Conservation (phyloP, 495 filamentous ascomycete species). For the Sordaria brevicollis region DNA sequence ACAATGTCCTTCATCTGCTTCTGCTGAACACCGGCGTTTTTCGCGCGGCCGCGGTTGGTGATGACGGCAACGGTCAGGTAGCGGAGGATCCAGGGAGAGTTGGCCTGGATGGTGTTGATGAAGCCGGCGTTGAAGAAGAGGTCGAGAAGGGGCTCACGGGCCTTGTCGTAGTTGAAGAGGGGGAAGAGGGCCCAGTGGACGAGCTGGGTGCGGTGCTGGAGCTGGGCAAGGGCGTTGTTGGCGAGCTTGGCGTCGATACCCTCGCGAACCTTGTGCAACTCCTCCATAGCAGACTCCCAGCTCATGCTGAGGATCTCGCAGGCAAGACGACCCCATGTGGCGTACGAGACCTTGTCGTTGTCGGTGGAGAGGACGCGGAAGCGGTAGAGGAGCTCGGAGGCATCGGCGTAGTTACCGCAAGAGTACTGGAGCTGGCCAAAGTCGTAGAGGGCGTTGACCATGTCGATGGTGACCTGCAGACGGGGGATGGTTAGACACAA, state of each 20-base stretch:
- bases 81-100: slow-evolving; percentile 91
- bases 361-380: slow-evolving; percentile 96
- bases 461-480: slow-evolving; percentile 73
- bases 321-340: slow-evolving; percentile 93
- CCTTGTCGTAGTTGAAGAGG: slow-evolving; percentile 93
- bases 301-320: slow-evolving; percentile 85
- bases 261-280: slow-evolving; percentile 88
- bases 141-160: slow-evolving; percentile 82
- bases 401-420: slow-evolving; percentile 83
- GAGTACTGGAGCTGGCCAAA: slow-evolving; percentile 94
- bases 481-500: neutral
- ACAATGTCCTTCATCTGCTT: slow-evolving; percentile 97
- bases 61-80: slow-evolving; percentile 94
- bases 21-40: slow-evolving; percentile 80
- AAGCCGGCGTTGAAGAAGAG: slow-evolving; percentile 92
- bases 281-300: slow-evolving; percentile 95
- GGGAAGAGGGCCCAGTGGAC: slow-evolving; percentile 98
- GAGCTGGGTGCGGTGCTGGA: slow-evolving; percentile 89
- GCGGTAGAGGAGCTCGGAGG: slow-evolving; percentile 82
- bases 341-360: slow-evolving; percentile 88
- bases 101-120: slow-evolving; percentile 99
- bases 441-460: slow-evolving; percentile 90
- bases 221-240: slow-evolving; percentile 89
- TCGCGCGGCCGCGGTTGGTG: slow-evolving; percentile 75
- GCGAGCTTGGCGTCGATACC: slow-evolving; percentile 83